Evolutionary conservation across 148 eudicot genomes (phyloP).

Genomic region (Spergularia marina): DNA sequence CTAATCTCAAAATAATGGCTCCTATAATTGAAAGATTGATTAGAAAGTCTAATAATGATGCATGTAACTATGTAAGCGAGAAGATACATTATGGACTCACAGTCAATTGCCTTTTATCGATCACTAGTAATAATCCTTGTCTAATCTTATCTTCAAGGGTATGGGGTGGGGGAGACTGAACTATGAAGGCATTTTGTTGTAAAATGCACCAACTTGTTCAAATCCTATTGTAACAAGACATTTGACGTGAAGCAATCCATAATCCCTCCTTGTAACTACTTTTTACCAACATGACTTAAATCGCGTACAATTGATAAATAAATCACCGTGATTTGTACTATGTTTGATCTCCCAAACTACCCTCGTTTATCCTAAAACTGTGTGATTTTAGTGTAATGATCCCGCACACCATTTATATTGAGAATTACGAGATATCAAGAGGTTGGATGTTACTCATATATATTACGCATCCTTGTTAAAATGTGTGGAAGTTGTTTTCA

Average conservation of each 20-base stretch:
- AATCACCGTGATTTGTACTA: not conserved
- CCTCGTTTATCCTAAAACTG: no score
- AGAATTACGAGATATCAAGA: no score
- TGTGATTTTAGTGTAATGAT: no score
- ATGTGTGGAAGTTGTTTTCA: no score
- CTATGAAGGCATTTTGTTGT: not conserved
- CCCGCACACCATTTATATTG: no score
- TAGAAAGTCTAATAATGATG: not conserved
- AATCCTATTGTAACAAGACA: not conserved
- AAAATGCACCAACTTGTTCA: not conserved
- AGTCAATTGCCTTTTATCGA: not conserved
- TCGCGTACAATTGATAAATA: not conserved
- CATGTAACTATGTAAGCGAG: no score
- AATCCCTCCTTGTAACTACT: no score
- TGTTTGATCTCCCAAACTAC: no score
- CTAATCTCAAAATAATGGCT: slow-evolving; percentile 6
- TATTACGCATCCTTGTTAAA: no score
- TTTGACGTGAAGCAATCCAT: not conserved
- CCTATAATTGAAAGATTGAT: not conserved
- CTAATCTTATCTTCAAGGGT: slow-evolving; percentile 5
- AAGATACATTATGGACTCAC: not conserved
- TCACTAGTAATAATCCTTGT: not conserved
- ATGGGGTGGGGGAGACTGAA: not conserved
- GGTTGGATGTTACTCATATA: no score
- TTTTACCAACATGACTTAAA: not conserved